Evolutionary conservation across 345 rosid species (phyloP).

Genomic region (Nasturtium officinale): DNA sequence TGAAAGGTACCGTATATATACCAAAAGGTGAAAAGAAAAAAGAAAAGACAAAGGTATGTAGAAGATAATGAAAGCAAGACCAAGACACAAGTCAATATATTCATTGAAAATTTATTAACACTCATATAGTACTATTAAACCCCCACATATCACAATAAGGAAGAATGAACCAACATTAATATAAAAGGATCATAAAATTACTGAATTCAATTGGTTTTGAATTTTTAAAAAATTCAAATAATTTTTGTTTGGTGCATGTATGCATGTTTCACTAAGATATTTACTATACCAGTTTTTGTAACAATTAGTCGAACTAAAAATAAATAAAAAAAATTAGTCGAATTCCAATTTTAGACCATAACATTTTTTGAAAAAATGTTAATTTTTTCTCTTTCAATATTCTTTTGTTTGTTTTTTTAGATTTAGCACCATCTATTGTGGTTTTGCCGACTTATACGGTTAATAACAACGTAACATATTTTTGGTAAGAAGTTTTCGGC

Average conservation of each 20-base stretch:
- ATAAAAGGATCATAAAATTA: no score
- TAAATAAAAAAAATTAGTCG: no score
- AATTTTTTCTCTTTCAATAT: neutral
- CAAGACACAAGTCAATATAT: neutral
- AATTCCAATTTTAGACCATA: neutral
- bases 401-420: no score
- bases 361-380: neutral
- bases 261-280: neutral
- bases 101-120: neutral
- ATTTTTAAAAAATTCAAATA: neutral
- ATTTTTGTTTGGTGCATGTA: neutral
- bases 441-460: no score
- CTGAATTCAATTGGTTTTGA: neutral
- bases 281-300: neutral
- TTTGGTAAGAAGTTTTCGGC: no score
- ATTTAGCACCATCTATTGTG: no score
- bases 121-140: neutral
- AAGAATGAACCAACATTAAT: neutral
- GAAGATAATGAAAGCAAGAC: constrained; percentile 32
- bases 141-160: neutral
- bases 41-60: constrained; percentile 9
- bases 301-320: neutral
- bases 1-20: constrained; percentile 23
- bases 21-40: constrained; percentile 14
- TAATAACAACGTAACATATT: no score